phyloP scores from a whole-genome alignment of 2,329 filamentous ascomycete genomes.

The Claviceps citrina region DNA sequence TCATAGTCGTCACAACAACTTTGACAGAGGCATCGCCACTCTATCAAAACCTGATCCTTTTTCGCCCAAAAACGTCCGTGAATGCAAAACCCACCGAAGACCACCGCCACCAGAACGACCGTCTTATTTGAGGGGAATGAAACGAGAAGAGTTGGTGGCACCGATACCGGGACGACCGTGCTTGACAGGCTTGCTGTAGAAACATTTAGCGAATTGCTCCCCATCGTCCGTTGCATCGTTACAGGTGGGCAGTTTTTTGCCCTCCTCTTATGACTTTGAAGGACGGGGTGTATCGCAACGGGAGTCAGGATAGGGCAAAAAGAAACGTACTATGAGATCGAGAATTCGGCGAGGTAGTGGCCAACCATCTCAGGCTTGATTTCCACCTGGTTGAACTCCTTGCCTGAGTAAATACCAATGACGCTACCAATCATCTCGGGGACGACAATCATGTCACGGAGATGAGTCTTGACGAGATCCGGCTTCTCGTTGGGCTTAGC shows the following conservation, averaged over 20 bases:
- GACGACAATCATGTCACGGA: slow-evolving; percentile 99
- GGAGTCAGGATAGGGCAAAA: too few relatives aligned
- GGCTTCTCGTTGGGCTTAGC: slow-evolving; percentile 99
- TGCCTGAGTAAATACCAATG: slow-evolving; percentile 98
- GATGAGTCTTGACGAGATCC: slow-evolving; percentile 96
- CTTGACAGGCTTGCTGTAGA: slow-evolving; percentile 90
- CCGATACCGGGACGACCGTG: slow-evolving; percentile 99
- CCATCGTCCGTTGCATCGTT: not conserved
- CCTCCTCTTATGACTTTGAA: too few relatives aligned
- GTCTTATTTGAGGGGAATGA: slow-evolving; percentile 99
- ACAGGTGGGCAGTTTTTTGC: not conserved
- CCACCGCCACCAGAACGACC: slow-evolving; percentile 22
- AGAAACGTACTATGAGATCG: slow-evolving; percentile 87
- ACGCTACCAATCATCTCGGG: slow-evolving; percentile 99
- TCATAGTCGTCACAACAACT: slow-evolving; percentile 28
- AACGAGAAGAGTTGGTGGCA: slow-evolving; percentile 99
- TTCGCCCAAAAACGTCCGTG: slow-evolving; percentile 41
- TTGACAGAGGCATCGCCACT: slow-evolving; percentile 28
- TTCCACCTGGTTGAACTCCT: slow-evolving; percentile 99
- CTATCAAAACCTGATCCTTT: slow-evolving; percentile 36
- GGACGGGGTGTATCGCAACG: too few relatives aligned
- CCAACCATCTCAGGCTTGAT: slow-evolving; percentile 99
- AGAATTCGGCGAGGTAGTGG: slow-evolving; percentile 98
- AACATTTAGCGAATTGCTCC: slow-evolving; percentile 30
- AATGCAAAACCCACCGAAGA: slow-evolving; percentile 40